Conservation (phyloP, 202 grass and related monocot species). For the Eragrostis tef region DNA sequence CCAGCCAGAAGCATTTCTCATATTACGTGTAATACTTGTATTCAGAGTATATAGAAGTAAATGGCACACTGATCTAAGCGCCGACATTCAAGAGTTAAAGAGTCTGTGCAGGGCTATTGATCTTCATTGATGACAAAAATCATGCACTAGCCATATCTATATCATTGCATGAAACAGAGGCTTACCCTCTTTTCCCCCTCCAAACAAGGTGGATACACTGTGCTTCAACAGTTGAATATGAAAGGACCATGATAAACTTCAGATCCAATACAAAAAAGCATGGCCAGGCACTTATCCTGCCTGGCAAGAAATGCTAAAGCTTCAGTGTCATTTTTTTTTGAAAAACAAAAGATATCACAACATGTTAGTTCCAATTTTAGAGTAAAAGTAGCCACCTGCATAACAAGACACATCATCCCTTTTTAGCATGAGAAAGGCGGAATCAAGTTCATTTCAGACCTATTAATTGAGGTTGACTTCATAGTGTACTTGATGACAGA, state of each 20-base stretch:
- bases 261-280: slow-evolving; percentile 2
- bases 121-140: neutral
- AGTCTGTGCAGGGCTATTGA: neutral
- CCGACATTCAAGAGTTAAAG: neutral
- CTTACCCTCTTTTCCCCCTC: neutral
- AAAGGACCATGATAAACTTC: slow-evolving; percentile 1
- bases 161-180: neutral
- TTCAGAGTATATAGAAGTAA: neutral
- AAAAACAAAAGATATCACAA: slow-evolving; percentile 4
- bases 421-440: slow-evolving; percentile 20
- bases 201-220: neutral
- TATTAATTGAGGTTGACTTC: neutral
- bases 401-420: neutral
- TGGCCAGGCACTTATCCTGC: neutral
- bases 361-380: neutral
- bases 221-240: slow-evolving; percentile 1
- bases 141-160: neutral
- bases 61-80: neutral
- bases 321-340: too few relatives aligned
- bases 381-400: neutral
- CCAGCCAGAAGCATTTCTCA: slow-evolving; percentile 9
- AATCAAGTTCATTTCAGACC: slow-evolving; percentile 26
- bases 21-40: neutral
- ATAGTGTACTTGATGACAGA: neutral
- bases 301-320: slow-evolving; percentile 27